phyloP scores from a whole-genome alignment of 1,284 basidiomycete genomes.

The Inonotus obliquus region DNA sequence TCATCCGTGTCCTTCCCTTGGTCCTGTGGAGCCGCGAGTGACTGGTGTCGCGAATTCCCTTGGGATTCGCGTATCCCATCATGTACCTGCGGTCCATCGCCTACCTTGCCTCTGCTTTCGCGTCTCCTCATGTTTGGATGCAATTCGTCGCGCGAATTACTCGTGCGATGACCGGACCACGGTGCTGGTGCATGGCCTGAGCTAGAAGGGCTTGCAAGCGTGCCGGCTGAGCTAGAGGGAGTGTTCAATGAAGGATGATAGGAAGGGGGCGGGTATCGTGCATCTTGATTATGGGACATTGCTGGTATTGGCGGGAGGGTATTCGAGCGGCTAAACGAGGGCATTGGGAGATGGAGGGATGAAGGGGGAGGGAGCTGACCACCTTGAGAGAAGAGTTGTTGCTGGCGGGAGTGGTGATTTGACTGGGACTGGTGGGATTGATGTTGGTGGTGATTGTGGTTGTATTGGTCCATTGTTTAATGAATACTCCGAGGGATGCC shows the following conservation, averaged over 20 bases:
- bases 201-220: conserved; percentile 7
- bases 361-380: conserved; percentile 41
- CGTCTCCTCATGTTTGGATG: conserved; percentile 13
- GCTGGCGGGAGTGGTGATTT: conserved; percentile 25
- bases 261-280: conserved; percentile 32
- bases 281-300: conserved; percentile 24
- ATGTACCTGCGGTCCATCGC: conserved; percentile 1
- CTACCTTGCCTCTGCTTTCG: conserved; percentile 15
- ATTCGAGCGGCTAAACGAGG: conserved; percentile 31
- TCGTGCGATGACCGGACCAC: conserved; percentile 13
- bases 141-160: conserved; percentile 15
- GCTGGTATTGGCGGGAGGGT: conserved; percentile 34
- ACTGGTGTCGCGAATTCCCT: not conserved
- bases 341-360: conserved; percentile 35
- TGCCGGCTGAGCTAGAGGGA: conserved; percentile 10
- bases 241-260: conserved; percentile 26
- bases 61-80: conserved; percentile 5
- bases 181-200: conserved; percentile 3
- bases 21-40: conserved; percentile 16
- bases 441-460: conserved; percentile 24
- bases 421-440: conserved; percentile 25
- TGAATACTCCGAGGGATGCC: conserved; percentile 1
- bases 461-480: conserved; percentile 23
- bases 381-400: conserved; percentile 28
- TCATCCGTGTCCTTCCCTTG: conserved; percentile 41